Evolutionary conservation across 805 yeast species (phyloP).

Genomic region (Wickerhamiella brachini): DNA sequence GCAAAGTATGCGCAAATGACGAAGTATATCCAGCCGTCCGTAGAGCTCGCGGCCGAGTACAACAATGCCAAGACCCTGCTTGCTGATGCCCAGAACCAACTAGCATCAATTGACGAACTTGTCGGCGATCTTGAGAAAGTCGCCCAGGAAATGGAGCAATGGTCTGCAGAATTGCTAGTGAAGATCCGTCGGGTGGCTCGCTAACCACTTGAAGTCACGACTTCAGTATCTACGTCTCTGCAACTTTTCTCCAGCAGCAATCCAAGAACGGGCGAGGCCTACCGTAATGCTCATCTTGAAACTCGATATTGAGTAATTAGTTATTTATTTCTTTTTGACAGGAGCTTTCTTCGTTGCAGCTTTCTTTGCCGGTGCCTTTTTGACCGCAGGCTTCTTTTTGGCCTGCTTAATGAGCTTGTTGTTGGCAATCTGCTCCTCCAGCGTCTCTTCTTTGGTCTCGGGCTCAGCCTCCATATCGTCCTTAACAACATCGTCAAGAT

Average conservation of each 20-base stretch:
- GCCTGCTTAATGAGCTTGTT: conserved; percentile 18
- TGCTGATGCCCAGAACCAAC: conserved; percentile 4
- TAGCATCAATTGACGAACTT: conserved; percentile 12
- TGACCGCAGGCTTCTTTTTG: background rate
- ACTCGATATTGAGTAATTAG: too few relatives aligned
- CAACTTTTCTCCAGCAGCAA: too few relatives aligned
- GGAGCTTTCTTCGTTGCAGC: background rate
- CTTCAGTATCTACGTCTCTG: too few relatives aligned
- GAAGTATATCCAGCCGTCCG: conserved; percentile 14
- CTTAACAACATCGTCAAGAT: conserved; percentile 56
- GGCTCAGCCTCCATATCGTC: conserved; percentile 30
- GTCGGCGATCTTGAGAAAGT: conserved; percentile 30
- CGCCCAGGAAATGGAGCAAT: conserved; percentile 45
- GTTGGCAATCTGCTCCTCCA: conserved; percentile 22
- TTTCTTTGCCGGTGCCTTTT: background rate
- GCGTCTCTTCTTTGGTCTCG: conserved; percentile 27
- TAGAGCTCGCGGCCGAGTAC: conserved; percentile 12
- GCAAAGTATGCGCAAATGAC: conserved; percentile 10
- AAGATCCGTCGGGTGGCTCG: conserved; percentile 19
- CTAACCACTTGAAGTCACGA: background rate
- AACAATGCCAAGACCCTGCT: background rate
- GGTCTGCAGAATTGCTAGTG: conserved; percentile 42
- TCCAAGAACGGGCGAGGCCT: too few relatives aligned
- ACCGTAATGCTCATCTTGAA: too few relatives aligned
- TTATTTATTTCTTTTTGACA: background rate